A percentile compares a stretch with the other conserved stretches of the same genome.
These are phyloP conservation scores for Penicillium hesseltinei DNA, from an alignment of 2,329 filamentous ascomycete genomes.

Conservation along the genomic window DNA sequence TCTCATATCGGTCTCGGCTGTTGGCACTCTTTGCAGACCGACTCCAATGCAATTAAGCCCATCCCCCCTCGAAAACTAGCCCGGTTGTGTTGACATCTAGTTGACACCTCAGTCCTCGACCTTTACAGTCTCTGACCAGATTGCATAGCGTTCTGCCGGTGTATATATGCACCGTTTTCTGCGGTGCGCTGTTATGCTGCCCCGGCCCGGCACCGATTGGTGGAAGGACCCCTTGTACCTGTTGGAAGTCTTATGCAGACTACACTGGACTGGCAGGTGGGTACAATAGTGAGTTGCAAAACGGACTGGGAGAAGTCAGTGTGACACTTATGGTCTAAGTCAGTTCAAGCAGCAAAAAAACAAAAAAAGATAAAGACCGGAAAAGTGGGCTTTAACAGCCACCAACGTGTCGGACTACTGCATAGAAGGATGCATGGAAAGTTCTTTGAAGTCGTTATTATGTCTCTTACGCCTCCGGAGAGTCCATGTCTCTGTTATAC, in stretches of 20 bases:
- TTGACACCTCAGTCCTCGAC: slow-evolving; percentile 4
- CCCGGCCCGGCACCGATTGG: slow-evolving; percentile 6
- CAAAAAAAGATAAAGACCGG: slow-evolving; percentile 1
- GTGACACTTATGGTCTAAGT: slow-evolving; percentile 3
- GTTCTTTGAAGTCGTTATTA: slow-evolving; percentile 23
- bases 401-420: slow-evolving; percentile 26
- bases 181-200: slow-evolving; percentile 8
- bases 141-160: slow-evolving; percentile 7
- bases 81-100: background rate
- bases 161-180: slow-evolving; percentile 12
- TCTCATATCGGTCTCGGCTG: slow-evolving; percentile 6
- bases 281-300: slow-evolving; percentile 16
- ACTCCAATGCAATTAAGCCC: slow-evolving; percentile 1
- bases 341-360: background rate
- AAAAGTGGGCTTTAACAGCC: slow-evolving; percentile 10
- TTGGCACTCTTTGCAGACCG: slow-evolving; percentile 6
- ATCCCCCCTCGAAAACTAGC: slow-evolving; percentile 2
- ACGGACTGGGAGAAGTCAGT: slow-evolving; percentile 12
- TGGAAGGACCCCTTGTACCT: slow-evolving; percentile 2
- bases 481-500: slow-evolving; percentile 4
- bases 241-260: slow-evolving; percentile 2
- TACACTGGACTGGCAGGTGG: slow-evolving; percentile 7
- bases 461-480: background rate
- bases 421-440: slow-evolving; percentile 38
- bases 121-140: background rate